Conservation (phyloP, 148 eudicot genomes). For the Chenopodium album region DNA sequence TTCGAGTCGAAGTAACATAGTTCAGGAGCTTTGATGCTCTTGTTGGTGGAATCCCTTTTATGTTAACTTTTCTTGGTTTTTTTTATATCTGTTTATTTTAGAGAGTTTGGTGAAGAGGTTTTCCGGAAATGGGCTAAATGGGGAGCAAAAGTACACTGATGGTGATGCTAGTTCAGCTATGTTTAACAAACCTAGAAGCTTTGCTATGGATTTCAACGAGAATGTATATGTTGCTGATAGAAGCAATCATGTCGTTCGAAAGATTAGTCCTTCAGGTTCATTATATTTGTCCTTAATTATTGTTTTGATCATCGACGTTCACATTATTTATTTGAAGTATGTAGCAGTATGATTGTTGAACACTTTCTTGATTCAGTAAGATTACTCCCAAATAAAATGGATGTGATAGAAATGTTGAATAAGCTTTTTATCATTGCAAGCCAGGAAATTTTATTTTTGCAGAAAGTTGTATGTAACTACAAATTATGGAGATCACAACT, state of each 20-base stretch:
- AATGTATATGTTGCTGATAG: slow-evolving; percentile 71
- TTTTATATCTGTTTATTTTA: slow-evolving; percentile 19
- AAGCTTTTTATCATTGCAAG: too few species aligned
- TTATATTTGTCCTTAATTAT: neutral
- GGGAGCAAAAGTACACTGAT: slow-evolving; percentile 41
- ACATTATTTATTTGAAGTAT: neutral
- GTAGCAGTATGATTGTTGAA: neutral
- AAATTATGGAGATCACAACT: too few species aligned
- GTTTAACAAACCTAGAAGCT: slow-evolving; percentile 61
- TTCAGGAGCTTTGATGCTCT: neutral
- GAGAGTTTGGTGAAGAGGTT: slow-evolving; percentile 46
- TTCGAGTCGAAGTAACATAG: neutral
- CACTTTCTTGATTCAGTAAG: neutral
- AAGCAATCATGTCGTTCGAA: slow-evolving; percentile 53
- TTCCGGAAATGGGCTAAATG: slow-evolving; percentile 54
- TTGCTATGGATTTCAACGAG: slow-evolving; percentile 67
- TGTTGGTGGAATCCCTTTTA: neutral
- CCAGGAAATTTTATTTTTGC: neutral
- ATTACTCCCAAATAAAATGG: neutral
- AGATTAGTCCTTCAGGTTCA: slow-evolving; percentile 65
- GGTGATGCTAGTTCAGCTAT: slow-evolving; percentile 53
- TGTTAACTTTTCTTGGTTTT: neutral
- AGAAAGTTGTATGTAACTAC: neutral
- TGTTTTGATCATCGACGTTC: too few species aligned
- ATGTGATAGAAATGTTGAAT: neutral